These are phyloP conservation scores for Yarrowia osloensis DNA, from an alignment of 805 yeast genomes.

Conservation along the genomic window DNA sequence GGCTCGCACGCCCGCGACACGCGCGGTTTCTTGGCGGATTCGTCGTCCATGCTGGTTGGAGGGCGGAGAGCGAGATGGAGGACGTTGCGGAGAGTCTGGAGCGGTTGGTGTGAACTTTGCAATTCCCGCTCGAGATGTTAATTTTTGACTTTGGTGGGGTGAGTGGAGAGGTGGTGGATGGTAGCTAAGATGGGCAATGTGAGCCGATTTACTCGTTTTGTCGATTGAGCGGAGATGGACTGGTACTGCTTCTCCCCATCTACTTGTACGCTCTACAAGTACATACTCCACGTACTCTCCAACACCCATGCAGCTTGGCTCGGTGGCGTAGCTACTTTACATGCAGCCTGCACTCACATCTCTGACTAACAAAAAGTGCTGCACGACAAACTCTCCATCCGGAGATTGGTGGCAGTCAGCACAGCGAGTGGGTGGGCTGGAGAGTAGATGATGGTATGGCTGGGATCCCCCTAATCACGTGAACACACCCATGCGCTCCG, in stretches of 20 bases:
- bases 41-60: not conserved
- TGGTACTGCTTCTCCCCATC: no score
- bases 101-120: not conserved
- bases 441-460: no score
- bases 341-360: not conserved
- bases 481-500: no score
- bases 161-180: not conserved
- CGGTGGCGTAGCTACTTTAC: constrained; percentile 12
- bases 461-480: no score
- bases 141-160: not conserved
- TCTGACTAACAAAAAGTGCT: not conserved
- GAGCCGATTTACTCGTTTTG: not conserved
- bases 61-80: not conserved
- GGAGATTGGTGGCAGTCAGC: no score
- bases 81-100: no score
- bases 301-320: not conserved
- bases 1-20: constrained; percentile 87
- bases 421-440: no score
- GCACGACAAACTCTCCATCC: no score
- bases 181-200: not conserved
- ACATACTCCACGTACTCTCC: not conserved
- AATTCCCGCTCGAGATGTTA: not conserved
- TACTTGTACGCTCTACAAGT: no score
- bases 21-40: constrained; percentile 42
- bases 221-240: no score